Evolutionary conservation across 2,329 filamentous ascomycete genomes (phyloP), one percentile per base, ranked within the genome.

Genomic region (Colletotrichum sp.): DNA sequence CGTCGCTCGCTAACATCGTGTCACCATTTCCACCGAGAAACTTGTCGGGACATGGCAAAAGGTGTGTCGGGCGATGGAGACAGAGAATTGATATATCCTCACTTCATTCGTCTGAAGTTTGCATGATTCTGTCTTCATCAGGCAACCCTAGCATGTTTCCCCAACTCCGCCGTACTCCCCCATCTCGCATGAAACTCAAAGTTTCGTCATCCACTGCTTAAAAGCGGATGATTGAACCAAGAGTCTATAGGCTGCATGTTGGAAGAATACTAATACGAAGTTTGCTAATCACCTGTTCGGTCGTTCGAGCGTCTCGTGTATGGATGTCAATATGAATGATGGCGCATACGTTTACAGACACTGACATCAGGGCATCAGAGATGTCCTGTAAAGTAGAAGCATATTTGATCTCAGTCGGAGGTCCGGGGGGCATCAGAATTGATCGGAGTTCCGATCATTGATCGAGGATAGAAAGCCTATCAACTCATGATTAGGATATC

Each of bases 141-240:
- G 21, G 48, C n/a, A 59, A 67, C 26, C 65, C 15, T 3, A 59
- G 65, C 21, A n/a, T 9, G 24, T 5, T 18, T 13, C 26, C 24
- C 24, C 48, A 67, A 26, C n/a, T 59, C 65, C 65, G 65, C 4
- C 21, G 65, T 36, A 57, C 30, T 67, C 30, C 65, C 65, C 65
- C 65, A 67, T n/a, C 30, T 36, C 59, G 32, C 30, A 63, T 63
- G 18, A 63, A 63, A 34, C 30, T 34, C 30, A 21, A 16, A 16
- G 7, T 63, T 63, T 36, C 43, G 43, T 13, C 43, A 52, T 10
- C 43, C n/a, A 21, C 43, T 52, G 43, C 43, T 21, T 21, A 52
- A 52, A 4, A 21, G 43, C 43, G 43, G 10, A 52, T 52, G n/a
- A 52, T 13, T 5, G 43, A 52, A 21, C 2, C 43, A 7, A 7